A percentile compares a stretch with the other conserved stretches of the same genome.
phyloP scores from a whole-genome alignment of 1,284 basidiomycete species.

The Peniophora sp. region DNA sequence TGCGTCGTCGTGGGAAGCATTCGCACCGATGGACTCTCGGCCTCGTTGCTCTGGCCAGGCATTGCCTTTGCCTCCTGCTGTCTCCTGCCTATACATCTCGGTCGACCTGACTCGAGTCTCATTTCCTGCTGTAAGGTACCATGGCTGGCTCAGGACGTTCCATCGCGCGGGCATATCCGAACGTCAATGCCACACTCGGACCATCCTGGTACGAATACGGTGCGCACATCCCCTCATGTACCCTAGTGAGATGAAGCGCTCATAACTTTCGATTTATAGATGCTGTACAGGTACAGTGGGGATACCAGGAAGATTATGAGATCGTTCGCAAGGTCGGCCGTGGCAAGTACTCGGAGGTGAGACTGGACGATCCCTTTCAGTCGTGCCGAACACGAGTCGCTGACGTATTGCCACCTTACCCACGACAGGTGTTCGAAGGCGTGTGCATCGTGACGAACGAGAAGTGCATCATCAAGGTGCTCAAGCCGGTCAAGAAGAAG shows the following conservation, averaged over 20 bases:
- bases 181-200: constrained; percentile 67
- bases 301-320: constrained; percentile 96
- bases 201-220: constrained; percentile 80
- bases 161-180: constrained; percentile 66
- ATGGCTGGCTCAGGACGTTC: constrained; percentile 24
- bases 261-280: constrained; percentile 38
- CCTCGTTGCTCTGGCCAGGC: no score
- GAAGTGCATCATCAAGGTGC: constrained; percentile 97
- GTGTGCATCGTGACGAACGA: constrained; percentile 89
- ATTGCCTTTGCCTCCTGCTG: no score
- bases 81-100: no score
- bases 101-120: no score
- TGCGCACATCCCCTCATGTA: constrained; percentile 23
- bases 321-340: constrained; percentile 95
- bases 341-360: constrained; percentile 93
- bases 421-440: constrained; percentile 87
- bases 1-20: no score
- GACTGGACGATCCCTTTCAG: constrained; percentile 12
- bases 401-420: neutral
- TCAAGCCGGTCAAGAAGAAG: constrained; percentile 99
- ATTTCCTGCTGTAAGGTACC: no score
- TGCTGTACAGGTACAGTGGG: constrained; percentile 92
- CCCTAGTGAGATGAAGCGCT: constrained; percentile 9
- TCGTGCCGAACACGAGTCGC: constrained; percentile 2
- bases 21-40: no score